phyloP scores from a whole-genome alignment of 2,329 filamentous ascomycete genomes.

The Cladophialophora psammophila region DNA sequence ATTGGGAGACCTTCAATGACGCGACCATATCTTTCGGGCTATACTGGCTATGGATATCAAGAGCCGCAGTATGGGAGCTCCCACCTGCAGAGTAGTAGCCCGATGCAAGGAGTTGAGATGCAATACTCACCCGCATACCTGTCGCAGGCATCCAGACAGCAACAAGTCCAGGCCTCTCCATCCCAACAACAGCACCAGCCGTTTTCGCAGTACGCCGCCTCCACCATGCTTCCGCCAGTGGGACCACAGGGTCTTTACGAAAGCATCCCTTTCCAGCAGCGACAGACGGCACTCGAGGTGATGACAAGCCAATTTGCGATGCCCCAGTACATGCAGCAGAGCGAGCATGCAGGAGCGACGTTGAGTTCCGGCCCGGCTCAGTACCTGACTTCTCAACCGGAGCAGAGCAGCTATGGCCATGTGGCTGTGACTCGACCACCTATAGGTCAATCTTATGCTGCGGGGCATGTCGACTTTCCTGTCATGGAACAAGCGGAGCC shows the following conservation, averaged over 20 bases:
- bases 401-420: constrained; percentile 65
- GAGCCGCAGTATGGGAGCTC: constrained; percentile 63
- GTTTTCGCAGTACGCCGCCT: constrained; percentile 64
- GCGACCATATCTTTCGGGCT: constrained; percentile 48
- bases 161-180: constrained; percentile 42
- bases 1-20: constrained; percentile 47
- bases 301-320: constrained; percentile 72
- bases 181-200: constrained; percentile 63
- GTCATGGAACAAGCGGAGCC: constrained; percentile 47
- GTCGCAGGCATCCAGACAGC: constrained; percentile 50
- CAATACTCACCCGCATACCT: constrained; percentile 73
- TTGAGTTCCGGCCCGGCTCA: constrained; percentile 63
- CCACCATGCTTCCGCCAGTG: constrained; percentile 71
- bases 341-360: constrained; percentile 69
- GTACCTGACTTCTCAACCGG: constrained; percentile 71
- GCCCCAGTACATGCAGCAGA: constrained; percentile 75
- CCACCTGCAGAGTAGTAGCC: constrained; percentile 57
- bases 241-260: constrained; percentile 73
- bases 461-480: constrained; percentile 59
- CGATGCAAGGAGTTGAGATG: constrained; percentile 62
- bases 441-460: constrained; percentile 59
- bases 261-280: constrained; percentile 72
- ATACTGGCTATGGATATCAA: constrained; percentile 62
- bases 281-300: constrained; percentile 80
- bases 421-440: constrained; percentile 62